Base-by-base conservation (phyloP, 139 green algal genomes). In the Coccomyxa sp. region DNA sequence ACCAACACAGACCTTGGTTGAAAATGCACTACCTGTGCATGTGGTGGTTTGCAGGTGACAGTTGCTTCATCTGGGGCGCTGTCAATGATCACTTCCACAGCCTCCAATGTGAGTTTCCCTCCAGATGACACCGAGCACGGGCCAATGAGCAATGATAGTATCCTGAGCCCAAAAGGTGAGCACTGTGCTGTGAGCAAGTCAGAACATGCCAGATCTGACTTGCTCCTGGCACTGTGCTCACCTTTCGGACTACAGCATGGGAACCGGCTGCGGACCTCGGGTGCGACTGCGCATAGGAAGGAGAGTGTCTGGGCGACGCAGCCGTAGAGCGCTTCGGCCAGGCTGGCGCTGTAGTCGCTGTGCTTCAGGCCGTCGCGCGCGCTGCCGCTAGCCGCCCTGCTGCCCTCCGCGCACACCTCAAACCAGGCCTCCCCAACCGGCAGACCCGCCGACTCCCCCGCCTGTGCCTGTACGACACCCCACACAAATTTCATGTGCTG, bases 261-360 rank as follows among this genome's bases (percentile, higher is more conserved):
- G n/a, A n/a, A n/a, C n/a, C 38, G 38, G 38, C 38, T 51, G 38
- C 38, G 1, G 28, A n/a, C 71, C 71, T 77, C 85, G 13, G 87
- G 87, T 10, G 87, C 85, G 15, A 83, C 32, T 0, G 84, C 84
- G 66, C 81, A 68, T 59, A 85, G 84, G 84, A 87, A 87, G 0
- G 76, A n/a, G 32, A 87, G 76, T 4, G 84, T 81, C 14, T 85
- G 67, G 1, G 9, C 59, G 7, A 10, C 67, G 12, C 25, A 25
- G 10, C 74, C 51, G 17, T 63, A 68, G 0, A 79, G 75, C 13
- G 80, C 83, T 58, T 67, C 79, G 0, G n/a, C 82, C 82, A 84
- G 60, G 16, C 14, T 23, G 12, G 21, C 0, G 17, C 25, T 60
- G 38, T 30, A 32, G n/a, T 58, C 23, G 45, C 30, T 21, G 31